Conservation (phyloP, 1,284 basidiomycete genomes). For the Agroathelia rolfsii region DNA sequence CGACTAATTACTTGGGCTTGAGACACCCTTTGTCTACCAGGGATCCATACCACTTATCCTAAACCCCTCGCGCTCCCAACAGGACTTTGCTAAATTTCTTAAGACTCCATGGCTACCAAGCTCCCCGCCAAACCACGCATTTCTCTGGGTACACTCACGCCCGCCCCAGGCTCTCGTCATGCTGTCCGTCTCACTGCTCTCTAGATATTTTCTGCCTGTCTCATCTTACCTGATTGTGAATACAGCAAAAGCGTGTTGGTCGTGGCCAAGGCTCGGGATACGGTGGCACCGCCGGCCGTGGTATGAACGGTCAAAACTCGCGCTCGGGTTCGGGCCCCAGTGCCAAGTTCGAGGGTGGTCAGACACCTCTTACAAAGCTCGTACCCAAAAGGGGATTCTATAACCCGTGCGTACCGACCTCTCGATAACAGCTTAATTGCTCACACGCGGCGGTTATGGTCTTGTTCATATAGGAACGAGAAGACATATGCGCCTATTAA, state of each 20-base stretch:
- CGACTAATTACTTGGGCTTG: no score
- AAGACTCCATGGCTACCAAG: no score
- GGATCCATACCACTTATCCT: no score
- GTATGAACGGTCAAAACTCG: constrained; percentile 94
- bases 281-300: constrained; percentile 87
- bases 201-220: constrained; percentile 3
- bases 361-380: constrained; percentile 86
- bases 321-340: constrained; percentile 86
- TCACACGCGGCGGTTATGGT: constrained; percentile 6
- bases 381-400: constrained; percentile 93
- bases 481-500: constrained; percentile 80
- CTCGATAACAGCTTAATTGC: constrained; percentile 2
- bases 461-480: constrained; percentile 37
- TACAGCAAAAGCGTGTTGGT: constrained; percentile 87
- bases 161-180: constrained; percentile 53
- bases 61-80: no score
- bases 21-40: no score
- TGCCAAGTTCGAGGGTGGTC: constrained; percentile 89
- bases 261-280: constrained; percentile 86
- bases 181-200: constrained; percentile 29
- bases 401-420: constrained; percentile 64
- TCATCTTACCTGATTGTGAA: constrained; percentile 5
- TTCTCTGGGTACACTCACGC: constrained; percentile 53
- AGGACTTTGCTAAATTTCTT: no score
- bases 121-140: no score